These are phyloP conservation scores for Vanrija sp. DNA, from an alignment of 1,284 basidiomycete species.

Conservation along the genomic window DNA sequence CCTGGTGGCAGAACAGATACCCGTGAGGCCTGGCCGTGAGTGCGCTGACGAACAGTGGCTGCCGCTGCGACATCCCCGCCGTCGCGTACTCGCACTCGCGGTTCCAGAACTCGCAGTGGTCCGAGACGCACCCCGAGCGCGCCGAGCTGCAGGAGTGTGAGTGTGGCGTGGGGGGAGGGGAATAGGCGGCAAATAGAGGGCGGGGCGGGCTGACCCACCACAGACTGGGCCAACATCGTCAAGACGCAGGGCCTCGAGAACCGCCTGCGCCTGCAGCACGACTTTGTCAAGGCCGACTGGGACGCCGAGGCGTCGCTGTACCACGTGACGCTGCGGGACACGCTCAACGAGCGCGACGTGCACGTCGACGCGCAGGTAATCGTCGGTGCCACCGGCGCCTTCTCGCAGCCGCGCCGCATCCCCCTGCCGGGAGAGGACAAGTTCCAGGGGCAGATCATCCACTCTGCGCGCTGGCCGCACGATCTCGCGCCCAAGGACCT, in stretches of 20 bases:
- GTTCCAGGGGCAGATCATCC: conserved; percentile 25
- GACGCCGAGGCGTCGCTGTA: conserved; percentile 8
- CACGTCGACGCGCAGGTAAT: conserved; percentile 11
- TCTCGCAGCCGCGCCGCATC: conserved; percentile 14
- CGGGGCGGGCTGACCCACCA: not conserved
- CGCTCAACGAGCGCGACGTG: conserved; percentile 10
- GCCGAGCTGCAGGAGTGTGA: conserved; percentile 14
- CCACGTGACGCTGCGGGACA: conserved; percentile 14
- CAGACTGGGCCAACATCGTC: conserved; percentile 19
- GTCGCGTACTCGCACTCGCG: conserved; percentile 15
- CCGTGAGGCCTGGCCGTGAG: not conserved
- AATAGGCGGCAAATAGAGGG: not conserved
- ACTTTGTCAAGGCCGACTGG: conserved; percentile 16
- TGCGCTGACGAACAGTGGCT: conserved; percentile 1
- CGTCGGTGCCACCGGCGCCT: conserved; percentile 14
- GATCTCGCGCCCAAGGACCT: conserved; percentile 16
- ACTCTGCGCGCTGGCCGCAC: conserved; percentile 26
- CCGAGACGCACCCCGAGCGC: conserved; percentile 15
- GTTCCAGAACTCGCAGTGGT: conserved; percentile 15
- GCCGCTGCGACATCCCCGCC: conserved; percentile 11
- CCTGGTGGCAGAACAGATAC: conserved; percentile 17
- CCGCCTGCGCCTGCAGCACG: conserved; percentile 13
- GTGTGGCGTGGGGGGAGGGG: not conserved
- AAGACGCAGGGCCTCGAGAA: conserved; percentile 12
- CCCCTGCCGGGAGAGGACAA: conserved; percentile 15